Base-by-base conservation (phyloP, 441 rosid genomes). In the Populus hybrid region DNA sequence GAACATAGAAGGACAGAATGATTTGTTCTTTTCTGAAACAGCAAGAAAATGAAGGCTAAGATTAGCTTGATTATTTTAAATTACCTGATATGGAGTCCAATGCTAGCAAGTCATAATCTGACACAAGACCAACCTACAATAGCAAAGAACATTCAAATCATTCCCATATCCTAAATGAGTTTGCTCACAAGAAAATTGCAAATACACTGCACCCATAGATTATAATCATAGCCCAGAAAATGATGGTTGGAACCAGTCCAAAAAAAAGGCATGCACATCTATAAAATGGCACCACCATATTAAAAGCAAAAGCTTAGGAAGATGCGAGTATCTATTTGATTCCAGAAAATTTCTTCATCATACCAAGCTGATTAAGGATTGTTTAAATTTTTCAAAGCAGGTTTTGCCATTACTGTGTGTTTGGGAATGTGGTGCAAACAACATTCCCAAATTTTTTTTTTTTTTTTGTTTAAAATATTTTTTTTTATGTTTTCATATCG, bases 71-170 rank as follows among this genome's bases (percentile, higher is more conserved):
- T 59, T 26, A 69, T 68, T 74, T 69, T 7, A 65, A 69, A 66
- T 79, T 88, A 94, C 98, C 97, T 78, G 95, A 92, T 87, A 94
- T 88, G 74, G 98, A 94, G 86, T 95, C 99, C 92, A 95, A 81
- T 34, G 95, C 97, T 81, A 95, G 77, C 86, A 94, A 87, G 86
- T 95, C 99, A 85, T 94, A 91, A 85, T 92, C 98, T 24, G 99
- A 95, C 82, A 92, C 97, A 79, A 94, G 91, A 81, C 99, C 98
- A 84, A 94, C 97, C 99, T 94, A 88, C 86, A 88, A 75, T 76
- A 81, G 75, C 70, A 74, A 79, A 75, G 71, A 76, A 42, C 20
- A 24, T 20, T 75, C 9, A n/a, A 72, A 66, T 24, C 61, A 69
- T 77, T 67, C 63, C 21, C 59, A 38, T 50, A 23, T n/a, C 64